Evolutionary conservation across 1,284 basidiomycete genomes (phyloP), one percentile per base, ranked within the genome.

Genomic region (Volvariella surrecta): DNA sequence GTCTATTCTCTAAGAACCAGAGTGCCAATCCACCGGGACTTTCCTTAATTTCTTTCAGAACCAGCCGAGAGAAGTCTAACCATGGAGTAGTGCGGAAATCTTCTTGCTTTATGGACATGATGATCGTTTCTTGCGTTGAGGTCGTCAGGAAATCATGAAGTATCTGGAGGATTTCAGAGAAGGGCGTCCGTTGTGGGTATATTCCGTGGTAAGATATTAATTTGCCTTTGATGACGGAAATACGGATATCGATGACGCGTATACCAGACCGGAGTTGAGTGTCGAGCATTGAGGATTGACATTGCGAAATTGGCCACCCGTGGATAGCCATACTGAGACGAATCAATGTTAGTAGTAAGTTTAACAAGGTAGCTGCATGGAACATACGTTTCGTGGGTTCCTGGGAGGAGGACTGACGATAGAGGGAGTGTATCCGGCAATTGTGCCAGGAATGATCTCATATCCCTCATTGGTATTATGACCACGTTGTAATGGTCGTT

Each of bases 91-190:
- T 62, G 22, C 61, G 56, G 43, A 66, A 73, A 53, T 86, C 81
- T 58, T 94, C 91, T 58, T 93, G 85, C 59, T 94, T 93, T 57
- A 95, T 74, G 9, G 80, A 90, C 64, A 92, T 76, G 30, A 94
- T 72, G 32, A 94, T 58, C 0, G 85, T 84, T 60, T 94, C 90
- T 32, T 68, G 69, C 2, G 63, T 68, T 1, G 79, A 75, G 2
- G 55, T 65, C 6, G 70, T 70, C 31, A 94, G 74, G 61, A 89
- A 95, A 1, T 57, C 51, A 50, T 82, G 67, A 8, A 92, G 54
- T 16, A 68, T 67, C 2, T 66, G 52, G 10, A 93, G 68, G 42
- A 87, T 76, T 11, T 70, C 65, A 45, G 74, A 63, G 58, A 90
- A 91, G 0, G 80, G 66, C 0, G 78, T 73, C 43, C 72, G 68